A percentile compares a stretch with the other conserved stretches of the same genome.
Conservation (phyloP, 202 grass and related monocot species). For the Miscanthus sacchariflorus region DNA sequence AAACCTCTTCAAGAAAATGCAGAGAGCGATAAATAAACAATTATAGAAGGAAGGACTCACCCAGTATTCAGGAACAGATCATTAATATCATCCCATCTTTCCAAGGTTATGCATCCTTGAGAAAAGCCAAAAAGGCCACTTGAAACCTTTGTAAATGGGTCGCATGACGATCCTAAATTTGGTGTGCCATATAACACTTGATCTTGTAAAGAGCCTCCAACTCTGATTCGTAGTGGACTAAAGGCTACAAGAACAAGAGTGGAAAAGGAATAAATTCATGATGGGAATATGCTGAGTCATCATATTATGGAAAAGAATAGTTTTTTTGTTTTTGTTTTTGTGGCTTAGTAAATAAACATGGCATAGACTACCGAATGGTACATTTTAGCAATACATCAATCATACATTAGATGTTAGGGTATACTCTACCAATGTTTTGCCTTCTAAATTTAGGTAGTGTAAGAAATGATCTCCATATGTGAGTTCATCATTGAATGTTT, state of each 20-base stretch:
- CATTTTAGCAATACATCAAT: not conserved
- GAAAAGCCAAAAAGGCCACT: conserved; percentile 94
- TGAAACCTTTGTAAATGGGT: conserved; percentile 65
- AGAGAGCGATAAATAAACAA: conserved; percentile 27
- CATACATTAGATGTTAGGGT: not conserved
- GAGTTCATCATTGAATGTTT: conserved; percentile 7
- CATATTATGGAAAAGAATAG: not conserved
- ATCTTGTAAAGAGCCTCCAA: conserved; percentile 97
- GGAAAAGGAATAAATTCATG: conserved; percentile 2
- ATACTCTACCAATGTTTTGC: not conserved
- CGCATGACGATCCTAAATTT: conserved; percentile 71
- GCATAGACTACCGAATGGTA: not conserved
- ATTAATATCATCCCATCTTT: conserved; percentile 95
- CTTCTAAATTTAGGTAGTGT: not conserved
- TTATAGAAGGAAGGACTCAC: conserved; percentile 46
- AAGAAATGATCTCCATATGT: conserved; percentile 10
- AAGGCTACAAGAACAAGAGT: conserved; percentile 67
- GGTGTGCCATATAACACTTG: conserved; percentile 83
- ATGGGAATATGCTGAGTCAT: not conserved
- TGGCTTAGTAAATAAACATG: conserved; percentile 14
- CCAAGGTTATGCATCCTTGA: conserved; percentile 89
- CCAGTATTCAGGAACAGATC: conserved; percentile 76
- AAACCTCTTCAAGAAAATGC: not conserved
- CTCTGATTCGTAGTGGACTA: conserved; percentile 76
- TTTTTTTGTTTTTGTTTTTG: not conserved